Percentiles rank a stretch among this genome's conserved stretches.
phyloP scores from a whole-genome alignment of 306 rosid species.

The Urtica urens region DNA sequence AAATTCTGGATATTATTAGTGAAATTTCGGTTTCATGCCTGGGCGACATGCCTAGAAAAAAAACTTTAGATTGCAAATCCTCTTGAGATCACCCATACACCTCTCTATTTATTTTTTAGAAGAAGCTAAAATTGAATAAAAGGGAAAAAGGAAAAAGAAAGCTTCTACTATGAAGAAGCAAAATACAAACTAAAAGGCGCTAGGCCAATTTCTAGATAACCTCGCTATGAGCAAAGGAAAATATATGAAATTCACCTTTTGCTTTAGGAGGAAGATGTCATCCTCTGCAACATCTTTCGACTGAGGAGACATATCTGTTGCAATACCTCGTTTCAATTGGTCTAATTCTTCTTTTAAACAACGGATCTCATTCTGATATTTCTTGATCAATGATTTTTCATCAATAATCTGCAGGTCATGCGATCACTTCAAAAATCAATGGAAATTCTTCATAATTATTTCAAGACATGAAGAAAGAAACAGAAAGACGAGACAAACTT shows the following conservation, averaged over 20 bases:
- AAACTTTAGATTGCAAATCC: too few relatives aligned
- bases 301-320: conserved; percentile 57
- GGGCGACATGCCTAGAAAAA: too few relatives aligned
- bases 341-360: conserved; percentile 86
- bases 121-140: too few relatives aligned
- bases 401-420: conserved; percentile 73
- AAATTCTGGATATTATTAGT: too few relatives aligned
- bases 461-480: not conserved
- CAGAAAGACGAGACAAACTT: conserved; percentile 26
- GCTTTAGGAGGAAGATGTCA: conserved; percentile 73
- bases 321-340: conserved; percentile 73
- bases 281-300: conserved; percentile 56
- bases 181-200: too few relatives aligned
- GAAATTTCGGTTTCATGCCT: too few relatives aligned
- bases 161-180: too few relatives aligned
- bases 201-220: too few relatives aligned
- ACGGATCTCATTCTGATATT: conserved; percentile 88
- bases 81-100: too few relatives aligned
- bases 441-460: not conserved
- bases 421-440: conserved; percentile 14
- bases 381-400: conserved; percentile 96
- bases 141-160: too few relatives aligned
- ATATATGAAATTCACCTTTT: conserved; percentile 41
- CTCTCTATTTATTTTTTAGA: too few relatives aligned
- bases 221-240: too few relatives aligned